Conservation (phyloP, 2,329 filamentous ascomycete species). For the Diaporthe vaccinii region DNA sequence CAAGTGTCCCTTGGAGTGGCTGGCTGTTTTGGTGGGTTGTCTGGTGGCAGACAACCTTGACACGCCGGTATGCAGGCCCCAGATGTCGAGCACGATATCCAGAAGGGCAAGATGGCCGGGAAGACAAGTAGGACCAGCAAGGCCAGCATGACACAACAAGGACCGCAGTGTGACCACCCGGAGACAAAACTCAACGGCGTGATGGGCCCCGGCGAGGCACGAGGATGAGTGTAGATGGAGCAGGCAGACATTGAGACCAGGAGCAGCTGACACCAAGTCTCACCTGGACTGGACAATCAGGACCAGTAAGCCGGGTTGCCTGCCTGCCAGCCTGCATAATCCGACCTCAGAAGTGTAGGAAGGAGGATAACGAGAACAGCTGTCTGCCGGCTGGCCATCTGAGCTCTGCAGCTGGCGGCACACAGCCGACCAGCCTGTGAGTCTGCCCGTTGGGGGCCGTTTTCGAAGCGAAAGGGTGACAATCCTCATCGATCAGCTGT, state of each 20-base stretch:
- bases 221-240: conserved; percentile 28
- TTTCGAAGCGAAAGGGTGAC: neutral
- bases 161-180: conserved; percentile 24
- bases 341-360: neutral
- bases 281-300: neutral
- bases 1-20: neutral
- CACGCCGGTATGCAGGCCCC: conserved; percentile 1
- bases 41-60: neutral
- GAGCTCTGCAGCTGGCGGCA: conserved; percentile 7
- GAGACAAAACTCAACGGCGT: conserved; percentile 31
- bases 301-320: conserved; percentile 10
- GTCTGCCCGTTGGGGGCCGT: conserved; percentile 7
- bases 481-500: neutral
- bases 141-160: conserved; percentile 13
- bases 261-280: conserved; percentile 32
- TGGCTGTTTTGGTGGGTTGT: neutral
- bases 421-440: neutral
- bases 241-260: conserved; percentile 37
- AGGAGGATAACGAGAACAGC: neutral
- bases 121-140: neutral
- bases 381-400: neutral
- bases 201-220: conserved; percentile 24
- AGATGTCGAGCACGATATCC: conserved; percentile 19
- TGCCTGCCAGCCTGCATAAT: neutral
- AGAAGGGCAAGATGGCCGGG: conserved; percentile 3